phyloP scores from a whole-genome alignment of 306 rosid species.

The Cicer chorassanicum region DNA sequence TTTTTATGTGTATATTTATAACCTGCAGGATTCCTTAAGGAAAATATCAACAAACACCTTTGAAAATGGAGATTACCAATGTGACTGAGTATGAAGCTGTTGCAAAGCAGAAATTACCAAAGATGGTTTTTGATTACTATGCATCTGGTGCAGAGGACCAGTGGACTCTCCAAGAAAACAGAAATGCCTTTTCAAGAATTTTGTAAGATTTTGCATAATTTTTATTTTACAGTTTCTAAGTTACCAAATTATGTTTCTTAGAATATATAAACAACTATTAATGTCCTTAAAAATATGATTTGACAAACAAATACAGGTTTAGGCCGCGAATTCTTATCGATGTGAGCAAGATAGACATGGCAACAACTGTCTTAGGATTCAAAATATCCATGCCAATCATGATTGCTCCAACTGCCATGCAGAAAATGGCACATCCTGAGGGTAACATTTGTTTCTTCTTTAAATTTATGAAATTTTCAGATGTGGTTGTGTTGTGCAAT shows the following conservation, averaged over 20 bases:
- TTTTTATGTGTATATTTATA: background rate
- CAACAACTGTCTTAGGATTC: conserved; percentile 89
- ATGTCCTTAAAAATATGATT: conserved; percentile 36
- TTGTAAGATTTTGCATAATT: conserved; percentile 54
- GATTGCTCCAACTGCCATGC: conserved; percentile 96
- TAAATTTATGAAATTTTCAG: background rate
- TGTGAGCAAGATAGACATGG: conserved; percentile 91
- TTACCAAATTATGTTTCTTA: background rate
- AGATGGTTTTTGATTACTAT: conserved; percentile 74
- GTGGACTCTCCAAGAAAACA: conserved; percentile 78
- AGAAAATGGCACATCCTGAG: conserved; percentile 99
- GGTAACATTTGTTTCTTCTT: conserved; percentile 57
- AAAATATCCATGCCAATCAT: conserved; percentile 98
- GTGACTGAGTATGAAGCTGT: conserved; percentile 69
- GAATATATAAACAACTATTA: conserved; percentile 2
- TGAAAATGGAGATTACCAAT: conserved; percentile 71
- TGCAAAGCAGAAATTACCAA: conserved; percentile 75
- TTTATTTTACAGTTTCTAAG: background rate
- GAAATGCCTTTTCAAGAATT: conserved; percentile 71
- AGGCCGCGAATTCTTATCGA: conserved; percentile 95
- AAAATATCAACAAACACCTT: conserved; percentile 14
- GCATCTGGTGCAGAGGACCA: conserved; percentile 83
- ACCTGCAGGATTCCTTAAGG: conserved; percentile 47
- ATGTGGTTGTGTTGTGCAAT: background rate
- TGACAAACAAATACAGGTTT: conserved; percentile 61